A percentile compares a stretch with the other conserved stretches of the same genome.
These are phyloP conservation scores for Talaromyces amestolkiae DNA, from an alignment of 2,329 filamentous ascomycete species.

Conservation along the genomic window DNA sequence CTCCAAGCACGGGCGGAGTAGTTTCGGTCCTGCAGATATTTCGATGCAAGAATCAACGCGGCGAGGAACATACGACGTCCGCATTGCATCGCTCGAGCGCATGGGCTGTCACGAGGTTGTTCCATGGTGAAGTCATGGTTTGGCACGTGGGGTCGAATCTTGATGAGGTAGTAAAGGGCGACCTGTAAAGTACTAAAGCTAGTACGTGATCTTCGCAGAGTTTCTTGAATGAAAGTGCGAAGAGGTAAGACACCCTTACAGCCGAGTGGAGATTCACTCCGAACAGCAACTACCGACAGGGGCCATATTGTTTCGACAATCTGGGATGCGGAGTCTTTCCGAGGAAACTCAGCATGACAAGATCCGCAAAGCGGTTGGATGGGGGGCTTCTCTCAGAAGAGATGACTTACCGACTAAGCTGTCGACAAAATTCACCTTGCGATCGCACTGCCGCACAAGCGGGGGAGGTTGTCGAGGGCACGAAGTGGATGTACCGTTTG, in stretches of 20 bases:
- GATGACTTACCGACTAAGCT: conserved; percentile 85
- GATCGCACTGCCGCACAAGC: conserved; percentile 81
- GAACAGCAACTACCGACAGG: conserved; percentile 74
- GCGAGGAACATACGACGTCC: conserved; percentile 96
- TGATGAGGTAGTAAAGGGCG: conserved; percentile 89
- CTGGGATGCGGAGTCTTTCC: conserved; percentile 87
- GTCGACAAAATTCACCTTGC: conserved; percentile 93
- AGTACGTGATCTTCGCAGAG: conserved; percentile 85
- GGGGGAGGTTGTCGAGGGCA: conserved; percentile 66
- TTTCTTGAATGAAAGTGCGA: conserved; percentile 96
- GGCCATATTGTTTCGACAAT: conserved; percentile 98
- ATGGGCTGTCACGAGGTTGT: conserved; percentile 69
- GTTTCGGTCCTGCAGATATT: conserved; percentile 96
- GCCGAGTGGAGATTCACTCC: conserved; percentile 62
- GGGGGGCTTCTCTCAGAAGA: conserved; percentile 28
- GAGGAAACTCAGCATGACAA: conserved; percentile 28
- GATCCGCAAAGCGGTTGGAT: conserved; percentile 22
- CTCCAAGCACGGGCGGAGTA: conserved; percentile 98
- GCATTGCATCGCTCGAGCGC: conserved; percentile 81
- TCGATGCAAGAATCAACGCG: conserved; percentile 90
- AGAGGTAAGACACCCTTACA: conserved; percentile 80
- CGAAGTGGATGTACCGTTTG: conserved; percentile 43
- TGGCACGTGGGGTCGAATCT: conserved; percentile 88
- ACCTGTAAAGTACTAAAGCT: conserved; percentile 98
- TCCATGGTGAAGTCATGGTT: conserved; percentile 82